Evolutionary conservation across 441 rosid genomes (phyloP).

Genomic region (Populus hybrid): DNA sequence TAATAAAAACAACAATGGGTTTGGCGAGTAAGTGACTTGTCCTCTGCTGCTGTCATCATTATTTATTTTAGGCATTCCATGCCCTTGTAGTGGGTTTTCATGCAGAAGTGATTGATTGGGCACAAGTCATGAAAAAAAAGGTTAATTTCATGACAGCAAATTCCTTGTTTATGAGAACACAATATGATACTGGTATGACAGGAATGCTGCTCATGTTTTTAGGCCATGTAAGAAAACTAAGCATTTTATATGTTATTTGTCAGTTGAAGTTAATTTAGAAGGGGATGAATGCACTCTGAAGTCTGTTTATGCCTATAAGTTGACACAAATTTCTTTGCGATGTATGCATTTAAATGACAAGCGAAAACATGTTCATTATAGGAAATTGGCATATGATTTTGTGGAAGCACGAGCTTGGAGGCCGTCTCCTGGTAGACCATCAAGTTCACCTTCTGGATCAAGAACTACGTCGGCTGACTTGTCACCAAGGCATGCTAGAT

Average conservation of each 20-base stretch:
- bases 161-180: background rate
- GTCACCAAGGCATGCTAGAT: constrained; percentile 42
- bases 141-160: background rate
- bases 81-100: background rate
- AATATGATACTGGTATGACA: background rate
- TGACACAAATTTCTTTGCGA: background rate
- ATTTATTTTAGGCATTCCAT: background rate
- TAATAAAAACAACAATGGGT: too few relatives aligned
- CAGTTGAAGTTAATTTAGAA: background rate
- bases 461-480: constrained; percentile 73
- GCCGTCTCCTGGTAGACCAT: constrained; percentile 41
- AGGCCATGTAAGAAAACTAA: background rate
- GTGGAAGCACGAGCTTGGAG: constrained; percentile 53
- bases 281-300: background rate
- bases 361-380: constrained; percentile 17
- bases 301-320: background rate
- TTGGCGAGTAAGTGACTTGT: background rate
- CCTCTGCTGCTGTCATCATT: background rate
- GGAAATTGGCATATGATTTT: constrained; percentile 48
- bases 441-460: constrained; percentile 79
- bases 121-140: background rate
- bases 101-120: background rate
- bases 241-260: background rate
- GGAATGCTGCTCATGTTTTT: background rate
- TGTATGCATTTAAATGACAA: background rate